phyloP scores from a whole-genome alignment of 768 basidiomycete species.

The Lyophyllum atratum region DNA sequence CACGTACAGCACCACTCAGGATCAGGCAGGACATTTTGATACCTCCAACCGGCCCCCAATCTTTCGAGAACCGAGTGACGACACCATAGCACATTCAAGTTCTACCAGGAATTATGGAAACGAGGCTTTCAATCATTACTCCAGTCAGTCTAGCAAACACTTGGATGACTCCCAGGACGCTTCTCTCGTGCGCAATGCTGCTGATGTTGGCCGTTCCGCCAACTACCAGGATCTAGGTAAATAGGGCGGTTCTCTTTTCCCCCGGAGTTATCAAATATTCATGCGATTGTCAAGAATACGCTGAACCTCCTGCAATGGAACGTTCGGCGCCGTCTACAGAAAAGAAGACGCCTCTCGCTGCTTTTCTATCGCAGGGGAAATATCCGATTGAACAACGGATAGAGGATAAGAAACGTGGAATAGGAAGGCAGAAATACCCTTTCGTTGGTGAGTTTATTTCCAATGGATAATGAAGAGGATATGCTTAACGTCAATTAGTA shows the following conservation, averaged over 20 bases:
- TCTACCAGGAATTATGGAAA: not conserved
- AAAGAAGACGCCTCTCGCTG: constrained; percentile 41
- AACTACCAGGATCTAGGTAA: constrained; percentile 59
- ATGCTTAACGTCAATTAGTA: constrained; percentile 38
- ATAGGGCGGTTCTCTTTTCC: constrained; percentile 4
- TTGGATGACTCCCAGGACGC: constrained; percentile 32
- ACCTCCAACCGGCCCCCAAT: constrained; percentile 4
- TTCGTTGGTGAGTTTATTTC: constrained; percentile 57
- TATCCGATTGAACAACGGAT: constrained; percentile 81
- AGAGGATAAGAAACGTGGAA: constrained; percentile 83
- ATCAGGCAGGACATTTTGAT: constrained; percentile 3
- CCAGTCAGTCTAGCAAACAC: constrained; percentile 6
- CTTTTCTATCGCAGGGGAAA: constrained; percentile 46
- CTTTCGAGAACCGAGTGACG: constrained; percentile 11
- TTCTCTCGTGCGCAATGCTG: constrained; percentile 50
- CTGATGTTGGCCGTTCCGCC: constrained; percentile 37
- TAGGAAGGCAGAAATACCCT: constrained; percentile 81
- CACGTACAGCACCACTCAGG: not conserved
- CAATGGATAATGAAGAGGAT: not conserved
- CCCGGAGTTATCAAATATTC: not conserved
- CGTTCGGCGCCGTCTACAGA: constrained; percentile 30
- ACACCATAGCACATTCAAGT: not conserved
- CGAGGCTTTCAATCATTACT: constrained; percentile 1
- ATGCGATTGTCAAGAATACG: constrained; percentile 52
- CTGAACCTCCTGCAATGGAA: constrained; percentile 47